Evolutionary conservation across 1,284 basidiomycete species (phyloP).

Genomic region (Cryptococcus sp.): DNA sequence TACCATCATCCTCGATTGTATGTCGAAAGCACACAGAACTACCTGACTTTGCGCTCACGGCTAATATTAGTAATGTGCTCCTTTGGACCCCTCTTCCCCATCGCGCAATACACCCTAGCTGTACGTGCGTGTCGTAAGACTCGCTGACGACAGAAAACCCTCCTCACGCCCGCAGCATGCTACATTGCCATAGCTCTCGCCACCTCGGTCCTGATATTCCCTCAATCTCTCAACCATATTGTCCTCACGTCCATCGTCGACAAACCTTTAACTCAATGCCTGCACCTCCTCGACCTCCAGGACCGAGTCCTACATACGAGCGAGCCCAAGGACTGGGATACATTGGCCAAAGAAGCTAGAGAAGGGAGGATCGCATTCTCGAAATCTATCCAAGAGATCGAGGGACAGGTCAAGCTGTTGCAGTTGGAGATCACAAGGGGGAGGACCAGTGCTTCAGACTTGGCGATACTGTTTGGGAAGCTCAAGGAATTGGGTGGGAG

Average conservation of each 20-base stretch:
- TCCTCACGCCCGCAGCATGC: slow-evolving; percentile 59
- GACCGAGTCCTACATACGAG: slow-evolving; percentile 31
- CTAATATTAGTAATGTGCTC: slow-evolving; percentile 55
- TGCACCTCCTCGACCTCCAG: slow-evolving; percentile 39
- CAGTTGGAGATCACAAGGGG: slow-evolving; percentile 51
- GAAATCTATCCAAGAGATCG: slow-evolving; percentile 23
- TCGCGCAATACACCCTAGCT: slow-evolving; percentile 59
- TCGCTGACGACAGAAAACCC: slow-evolving; percentile 23
- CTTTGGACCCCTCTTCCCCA: slow-evolving; percentile 59
- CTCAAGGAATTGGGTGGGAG: slow-evolving; percentile 35
- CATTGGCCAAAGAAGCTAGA: slow-evolving; percentile 19
- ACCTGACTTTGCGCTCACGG: background rate
- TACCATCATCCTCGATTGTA: slow-evolving; percentile 39
- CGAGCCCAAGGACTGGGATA: slow-evolving; percentile 31
- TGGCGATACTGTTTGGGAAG: slow-evolving; percentile 37
- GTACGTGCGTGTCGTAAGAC: slow-evolving; percentile 18
- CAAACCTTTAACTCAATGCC: slow-evolving; percentile 32
- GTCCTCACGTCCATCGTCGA: slow-evolving; percentile 32
- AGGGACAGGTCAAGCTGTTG: slow-evolving; percentile 36
- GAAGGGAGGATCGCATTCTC: slow-evolving; percentile 23
- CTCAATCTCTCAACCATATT: slow-evolving; percentile 62
- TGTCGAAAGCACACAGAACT: slow-evolving; percentile 7
- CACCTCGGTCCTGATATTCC: slow-evolving; percentile 63
- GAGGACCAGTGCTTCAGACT: slow-evolving; percentile 45
- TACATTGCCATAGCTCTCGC: slow-evolving; percentile 61